These are phyloP conservation scores for Boletales sp. DNA, from an alignment of 768 basidiomycete genomes.

Conservation along the genomic window DNA sequence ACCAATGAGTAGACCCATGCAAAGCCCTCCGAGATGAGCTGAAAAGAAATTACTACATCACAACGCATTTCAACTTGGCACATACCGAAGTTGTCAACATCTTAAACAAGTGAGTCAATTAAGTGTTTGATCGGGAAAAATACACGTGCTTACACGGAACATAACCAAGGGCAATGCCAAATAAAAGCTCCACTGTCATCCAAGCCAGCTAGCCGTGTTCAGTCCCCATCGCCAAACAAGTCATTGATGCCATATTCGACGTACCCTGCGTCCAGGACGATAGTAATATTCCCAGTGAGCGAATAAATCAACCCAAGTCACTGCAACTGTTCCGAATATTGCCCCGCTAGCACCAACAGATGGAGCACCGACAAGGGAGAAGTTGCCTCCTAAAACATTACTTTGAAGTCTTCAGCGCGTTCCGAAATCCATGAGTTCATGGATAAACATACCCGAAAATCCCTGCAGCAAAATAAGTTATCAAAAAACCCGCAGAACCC, in stretches of 20 bases:
- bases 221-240: background rate
- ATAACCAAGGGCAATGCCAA: slow-evolving; percentile 83
- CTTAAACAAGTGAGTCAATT: slow-evolving; percentile 34
- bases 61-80: background rate
- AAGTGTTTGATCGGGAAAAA: background rate
- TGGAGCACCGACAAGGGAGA: slow-evolving; percentile 82
- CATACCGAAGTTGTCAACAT: slow-evolving; percentile 88
- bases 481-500: slow-evolving; percentile 80
- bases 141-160: slow-evolving; percentile 62
- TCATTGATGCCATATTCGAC: slow-evolving; percentile 2
- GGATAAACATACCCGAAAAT: slow-evolving; percentile 71
- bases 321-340: slow-evolving; percentile 83
- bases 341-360: slow-evolving; percentile 93
- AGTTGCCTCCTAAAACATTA: slow-evolving; percentile 90
- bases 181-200: slow-evolving; percentile 81
- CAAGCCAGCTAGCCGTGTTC: slow-evolving; percentile 57
- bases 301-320: slow-evolving; percentile 84
- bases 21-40: slow-evolving; percentile 87
- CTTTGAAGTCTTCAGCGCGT: slow-evolving; percentile 32
- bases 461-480: slow-evolving; percentile 87
- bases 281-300: slow-evolving; percentile 92
- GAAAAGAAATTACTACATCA: background rate
- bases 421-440: background rate
- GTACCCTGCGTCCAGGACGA: slow-evolving; percentile 74
- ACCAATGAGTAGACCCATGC: slow-evolving; percentile 80